Evolutionary conservation across 305 asterid species (phyloP).

Genomic region (Fraxinus floribunda): DNA sequence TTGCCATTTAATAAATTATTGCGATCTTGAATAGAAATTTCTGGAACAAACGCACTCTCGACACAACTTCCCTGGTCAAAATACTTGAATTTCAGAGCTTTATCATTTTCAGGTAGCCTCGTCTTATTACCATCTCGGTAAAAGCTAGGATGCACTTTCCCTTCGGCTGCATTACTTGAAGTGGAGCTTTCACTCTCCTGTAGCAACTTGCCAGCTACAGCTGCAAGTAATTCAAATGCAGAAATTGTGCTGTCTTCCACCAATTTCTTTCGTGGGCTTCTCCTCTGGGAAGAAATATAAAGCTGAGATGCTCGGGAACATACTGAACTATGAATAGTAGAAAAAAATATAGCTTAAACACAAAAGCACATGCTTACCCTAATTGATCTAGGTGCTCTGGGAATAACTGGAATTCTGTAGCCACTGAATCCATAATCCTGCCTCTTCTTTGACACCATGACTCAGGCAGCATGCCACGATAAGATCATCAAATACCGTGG

Average conservation of each 20-base stretch:
- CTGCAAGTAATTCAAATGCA: constrained; percentile 85
- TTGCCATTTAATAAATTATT: constrained; percentile 33
- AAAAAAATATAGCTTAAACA: constrained; percentile 18
- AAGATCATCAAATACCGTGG: constrained; percentile 44
- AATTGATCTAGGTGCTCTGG: constrained; percentile 74
- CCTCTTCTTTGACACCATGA: constrained; percentile 61
- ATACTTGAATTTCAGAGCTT: constrained; percentile 51
- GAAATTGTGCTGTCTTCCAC: constrained; percentile 54
- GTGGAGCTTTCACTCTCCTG: constrained; percentile 80
- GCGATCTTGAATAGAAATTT: constrained; percentile 36
- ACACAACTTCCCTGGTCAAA: constrained; percentile 78
- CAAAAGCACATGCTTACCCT: constrained; percentile 42
- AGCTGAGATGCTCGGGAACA: constrained; percentile 20
- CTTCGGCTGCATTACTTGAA: constrained; percentile 60
- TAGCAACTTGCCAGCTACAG: constrained; percentile 78
- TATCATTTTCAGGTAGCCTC: constrained; percentile 38
- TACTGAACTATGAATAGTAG: not conserved
- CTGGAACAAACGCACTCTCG: constrained; percentile 67
- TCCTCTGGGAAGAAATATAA: constrained; percentile 46
- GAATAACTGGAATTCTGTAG: constrained; percentile 46
- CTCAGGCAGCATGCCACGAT: constrained; percentile 51
- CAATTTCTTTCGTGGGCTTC: constrained; percentile 43
- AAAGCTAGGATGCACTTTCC: constrained; percentile 35
- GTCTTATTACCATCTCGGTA: constrained; percentile 31
- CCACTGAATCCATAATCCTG: constrained; percentile 45